A percentile compares a stretch with the other conserved stretches of the same genome.
Conservation (phyloP, 257 asterid genomes). For the Coffea canephora region DNA sequence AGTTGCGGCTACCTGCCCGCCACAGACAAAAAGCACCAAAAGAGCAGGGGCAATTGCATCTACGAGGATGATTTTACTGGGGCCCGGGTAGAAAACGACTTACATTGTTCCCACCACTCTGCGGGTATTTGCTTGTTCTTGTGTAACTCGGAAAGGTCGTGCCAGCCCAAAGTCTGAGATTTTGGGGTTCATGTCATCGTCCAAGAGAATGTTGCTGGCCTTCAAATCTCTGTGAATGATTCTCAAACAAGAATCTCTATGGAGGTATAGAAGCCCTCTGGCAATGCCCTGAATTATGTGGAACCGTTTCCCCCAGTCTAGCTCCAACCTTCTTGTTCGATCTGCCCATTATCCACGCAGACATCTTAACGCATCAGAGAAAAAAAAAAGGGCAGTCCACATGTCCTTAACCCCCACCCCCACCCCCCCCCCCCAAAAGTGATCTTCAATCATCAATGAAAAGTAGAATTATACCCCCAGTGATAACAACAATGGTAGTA, state of each 20-base stretch:
- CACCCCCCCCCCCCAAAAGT: no score
- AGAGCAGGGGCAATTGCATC: not conserved
- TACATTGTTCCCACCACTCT: conserved; percentile 34
- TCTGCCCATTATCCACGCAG: conserved; percentile 7
- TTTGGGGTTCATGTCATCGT: conserved; percentile 30
- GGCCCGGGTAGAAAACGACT: not conserved
- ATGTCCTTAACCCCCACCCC: no score
- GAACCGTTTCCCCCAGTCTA: conserved; percentile 29
- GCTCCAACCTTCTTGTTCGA: conserved; percentile 16
- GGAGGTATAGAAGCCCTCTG: conserved; percentile 31
- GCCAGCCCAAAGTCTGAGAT: conserved; percentile 35
- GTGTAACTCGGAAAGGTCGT: conserved; percentile 17
- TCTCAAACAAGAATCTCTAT: conserved; percentile 28
- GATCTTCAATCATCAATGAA: no score
- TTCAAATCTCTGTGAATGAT: conserved; percentile 30
- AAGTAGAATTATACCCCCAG: no score
- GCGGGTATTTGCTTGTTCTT: conserved; percentile 23
- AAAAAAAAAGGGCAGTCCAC: no score
- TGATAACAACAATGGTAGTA: no score
- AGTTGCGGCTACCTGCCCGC: no score
- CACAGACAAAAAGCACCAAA: not conserved
- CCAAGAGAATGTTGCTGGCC: conserved; percentile 29
- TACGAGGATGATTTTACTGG: not conserved
- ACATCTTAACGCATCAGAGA: no score
- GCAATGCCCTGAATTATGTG: conserved; percentile 30